Percentiles rank a stretch among this genome's conserved stretches.
phyloP scores from a whole-genome alignment of 129 eudicot species.

The Cynara cardunculus region DNA sequence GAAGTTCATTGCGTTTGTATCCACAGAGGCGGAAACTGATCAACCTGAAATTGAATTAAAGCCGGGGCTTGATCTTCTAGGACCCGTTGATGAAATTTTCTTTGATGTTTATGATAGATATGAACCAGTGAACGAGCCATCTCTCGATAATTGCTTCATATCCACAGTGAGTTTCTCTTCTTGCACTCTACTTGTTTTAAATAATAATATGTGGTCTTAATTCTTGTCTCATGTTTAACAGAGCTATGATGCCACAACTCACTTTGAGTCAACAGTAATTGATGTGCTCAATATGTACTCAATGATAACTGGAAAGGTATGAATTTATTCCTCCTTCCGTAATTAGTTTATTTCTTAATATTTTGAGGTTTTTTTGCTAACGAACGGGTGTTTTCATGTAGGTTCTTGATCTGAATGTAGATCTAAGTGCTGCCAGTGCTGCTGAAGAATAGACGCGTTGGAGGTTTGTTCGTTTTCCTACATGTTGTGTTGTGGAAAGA shows the following conservation, averaged over 20 bases:
- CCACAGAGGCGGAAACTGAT: conserved; percentile 96
- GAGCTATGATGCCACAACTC: conserved; percentile 99
- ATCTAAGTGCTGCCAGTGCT: conserved; percentile 92
- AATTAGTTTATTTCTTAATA: neutral
- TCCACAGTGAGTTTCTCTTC: conserved; percentile 51
- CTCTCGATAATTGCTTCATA: conserved; percentile 85
- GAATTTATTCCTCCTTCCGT: neutral
- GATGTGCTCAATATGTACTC: conserved; percentile 98
- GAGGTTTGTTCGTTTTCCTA: conserved; percentile 3
- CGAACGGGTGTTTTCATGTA: conserved; percentile 16
- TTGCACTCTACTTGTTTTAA: neutral
- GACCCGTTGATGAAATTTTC: conserved; percentile 91
- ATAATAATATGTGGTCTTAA: conserved; percentile 8
- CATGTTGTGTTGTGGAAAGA: conserved; percentile 15
- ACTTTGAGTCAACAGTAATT: conserved; percentile 90
- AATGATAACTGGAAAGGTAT: conserved; percentile 92
- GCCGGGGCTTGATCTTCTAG: conserved; percentile 90
- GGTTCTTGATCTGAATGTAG: conserved; percentile 89
- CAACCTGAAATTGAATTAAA: conserved; percentile 75
- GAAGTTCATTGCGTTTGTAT: conserved; percentile 91
- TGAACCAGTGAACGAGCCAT: conserved; percentile 86
- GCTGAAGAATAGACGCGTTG: conserved; percentile 72
- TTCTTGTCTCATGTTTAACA: conserved; percentile 29
- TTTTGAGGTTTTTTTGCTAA: neutral
- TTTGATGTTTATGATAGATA: conserved; percentile 83